Percentiles rank a stretch among this genome's conserved stretches.
phyloP scores from a whole-genome alignment of 2,329 filamentous ascomycete genomes.

The Colletotrichum zoysiae region DNA sequence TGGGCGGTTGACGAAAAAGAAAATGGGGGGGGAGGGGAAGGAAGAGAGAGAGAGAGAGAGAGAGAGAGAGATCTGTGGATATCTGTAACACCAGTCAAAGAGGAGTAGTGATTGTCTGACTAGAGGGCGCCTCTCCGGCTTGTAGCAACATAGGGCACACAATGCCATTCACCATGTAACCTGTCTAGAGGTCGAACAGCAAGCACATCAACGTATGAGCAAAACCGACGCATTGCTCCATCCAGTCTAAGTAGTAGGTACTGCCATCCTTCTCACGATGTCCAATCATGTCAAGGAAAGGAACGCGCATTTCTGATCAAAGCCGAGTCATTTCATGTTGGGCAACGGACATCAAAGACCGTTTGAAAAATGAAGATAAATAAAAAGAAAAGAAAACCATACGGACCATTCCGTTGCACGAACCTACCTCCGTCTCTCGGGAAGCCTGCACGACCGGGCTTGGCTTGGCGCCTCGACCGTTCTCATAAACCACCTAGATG shows the following conservation, averaged over 20 bases:
- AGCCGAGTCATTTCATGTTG: background rate
- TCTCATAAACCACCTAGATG: background rate
- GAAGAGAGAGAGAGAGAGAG: background rate
- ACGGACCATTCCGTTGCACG: background rate
- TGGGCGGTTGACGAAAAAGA: background rate
- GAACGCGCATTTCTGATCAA: background rate
- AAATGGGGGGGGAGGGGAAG: background rate
- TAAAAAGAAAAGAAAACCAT: no score
- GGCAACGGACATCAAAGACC: background rate
- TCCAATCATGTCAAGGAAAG: background rate
- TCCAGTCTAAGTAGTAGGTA: background rate
- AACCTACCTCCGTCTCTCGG: background rate
- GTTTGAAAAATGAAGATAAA: no score
- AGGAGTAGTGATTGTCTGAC: constrained; percentile 31
- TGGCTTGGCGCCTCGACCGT: no score
- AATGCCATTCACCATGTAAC: constrained; percentile 29
- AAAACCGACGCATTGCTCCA: background rate
- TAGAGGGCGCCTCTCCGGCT: constrained; percentile 33
- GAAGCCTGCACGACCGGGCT: background rate
- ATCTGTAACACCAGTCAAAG: constrained; percentile 37
- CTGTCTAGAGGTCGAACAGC: background rate
- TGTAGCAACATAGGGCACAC: constrained; percentile 41
- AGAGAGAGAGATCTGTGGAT: constrained; percentile 19
- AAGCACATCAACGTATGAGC: background rate
- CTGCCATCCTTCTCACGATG: background rate